A percentile compares a stretch with the other conserved stretches of the same genome.
Evolutionary conservation across 164 flowering plant species (phyloP).

Genomic region (Piper longum): DNA sequence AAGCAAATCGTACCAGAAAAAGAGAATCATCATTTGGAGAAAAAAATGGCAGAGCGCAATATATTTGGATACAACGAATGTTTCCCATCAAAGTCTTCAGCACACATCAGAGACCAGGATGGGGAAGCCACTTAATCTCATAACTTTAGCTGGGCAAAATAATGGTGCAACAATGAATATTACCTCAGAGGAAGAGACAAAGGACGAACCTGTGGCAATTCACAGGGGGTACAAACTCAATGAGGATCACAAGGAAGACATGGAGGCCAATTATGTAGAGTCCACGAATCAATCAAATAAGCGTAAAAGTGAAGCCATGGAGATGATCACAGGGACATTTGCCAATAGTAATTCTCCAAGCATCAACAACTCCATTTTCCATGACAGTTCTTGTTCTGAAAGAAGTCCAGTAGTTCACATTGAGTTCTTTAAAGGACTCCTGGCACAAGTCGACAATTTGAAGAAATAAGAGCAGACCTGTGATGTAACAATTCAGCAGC

Average conservation of each 20-base stretch:
- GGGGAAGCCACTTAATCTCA: conserved; percentile 22
- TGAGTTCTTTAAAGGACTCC: background rate
- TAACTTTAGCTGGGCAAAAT: conserved; percentile 73
- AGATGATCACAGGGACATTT: conserved; percentile 13
- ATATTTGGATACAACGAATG: conserved; percentile 28
- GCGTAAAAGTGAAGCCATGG: conserved; percentile 4
- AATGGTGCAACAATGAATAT: conserved; percentile 61
- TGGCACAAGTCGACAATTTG: conserved; percentile 4
- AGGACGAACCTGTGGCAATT: conserved; percentile 36
- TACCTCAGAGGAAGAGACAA: conserved; percentile 21
- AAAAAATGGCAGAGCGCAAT: conserved; percentile 22
- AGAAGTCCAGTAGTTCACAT: conserved; percentile 53
- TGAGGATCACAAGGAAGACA: conserved; percentile 33
- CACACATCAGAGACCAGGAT: conserved; percentile 9
- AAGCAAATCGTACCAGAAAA: background rate
- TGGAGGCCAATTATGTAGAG: conserved; percentile 30
- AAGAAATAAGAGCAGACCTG: conserved; percentile 12
- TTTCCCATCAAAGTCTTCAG: conserved; percentile 20
- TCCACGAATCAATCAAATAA: conserved; percentile 5
- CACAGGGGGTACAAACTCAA: conserved; percentile 43
- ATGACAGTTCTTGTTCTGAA: conserved; percentile 31
- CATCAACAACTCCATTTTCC: conserved; percentile 57
- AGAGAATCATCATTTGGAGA: conserved; percentile 3
- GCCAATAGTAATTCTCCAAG: conserved; percentile 60
- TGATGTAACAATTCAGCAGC: conserved; percentile 32